Conservation (phyloP, 345 rosid genomes). For the Populus nigra region DNA sequence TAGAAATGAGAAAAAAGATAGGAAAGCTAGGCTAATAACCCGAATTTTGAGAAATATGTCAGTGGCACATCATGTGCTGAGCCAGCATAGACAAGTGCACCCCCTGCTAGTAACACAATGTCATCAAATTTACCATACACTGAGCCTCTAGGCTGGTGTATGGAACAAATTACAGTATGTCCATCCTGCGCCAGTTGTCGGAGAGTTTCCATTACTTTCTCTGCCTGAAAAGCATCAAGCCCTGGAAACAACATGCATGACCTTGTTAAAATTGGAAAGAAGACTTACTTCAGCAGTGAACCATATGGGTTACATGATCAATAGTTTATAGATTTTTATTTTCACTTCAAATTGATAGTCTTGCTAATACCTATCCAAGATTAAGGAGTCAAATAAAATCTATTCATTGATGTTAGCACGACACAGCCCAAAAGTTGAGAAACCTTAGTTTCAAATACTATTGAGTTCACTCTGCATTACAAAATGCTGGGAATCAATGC, state of each 20-base stretch:
- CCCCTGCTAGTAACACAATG: constrained; percentile 79
- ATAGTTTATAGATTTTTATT: neutral
- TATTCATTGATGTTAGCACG: neutral
- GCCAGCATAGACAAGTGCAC: constrained; percentile 82
- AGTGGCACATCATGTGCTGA: constrained; percentile 78
- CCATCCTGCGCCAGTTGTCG: constrained; percentile 85
- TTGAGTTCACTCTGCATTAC: neutral
- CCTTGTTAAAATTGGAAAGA: neutral
- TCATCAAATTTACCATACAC: constrained; percentile 86
- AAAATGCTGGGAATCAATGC: neutral
- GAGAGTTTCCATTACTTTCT: constrained; percentile 94
- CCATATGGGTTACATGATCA: neutral
- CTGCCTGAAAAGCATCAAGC: constrained; percentile 97
- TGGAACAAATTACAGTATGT: constrained; percentile 94
- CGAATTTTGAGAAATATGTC: constrained; percentile 73
- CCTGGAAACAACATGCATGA: constrained; percentile 47
- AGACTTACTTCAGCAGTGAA: constrained; percentile 15
- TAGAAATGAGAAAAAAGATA: neutral
- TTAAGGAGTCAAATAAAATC: neutral
- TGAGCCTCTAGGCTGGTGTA: constrained; percentile 97
- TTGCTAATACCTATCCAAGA: too few species aligned
- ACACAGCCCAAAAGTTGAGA: neutral
- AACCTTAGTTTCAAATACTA: neutral
- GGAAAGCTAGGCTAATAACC: constrained; percentile 49
- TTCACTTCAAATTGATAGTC: neutral